A percentile compares a stretch with the other conserved stretches of the same genome.
Evolutionary conservation across 257 asterid species (phyloP).

Genomic region (Pogostemon cablin): DNA sequence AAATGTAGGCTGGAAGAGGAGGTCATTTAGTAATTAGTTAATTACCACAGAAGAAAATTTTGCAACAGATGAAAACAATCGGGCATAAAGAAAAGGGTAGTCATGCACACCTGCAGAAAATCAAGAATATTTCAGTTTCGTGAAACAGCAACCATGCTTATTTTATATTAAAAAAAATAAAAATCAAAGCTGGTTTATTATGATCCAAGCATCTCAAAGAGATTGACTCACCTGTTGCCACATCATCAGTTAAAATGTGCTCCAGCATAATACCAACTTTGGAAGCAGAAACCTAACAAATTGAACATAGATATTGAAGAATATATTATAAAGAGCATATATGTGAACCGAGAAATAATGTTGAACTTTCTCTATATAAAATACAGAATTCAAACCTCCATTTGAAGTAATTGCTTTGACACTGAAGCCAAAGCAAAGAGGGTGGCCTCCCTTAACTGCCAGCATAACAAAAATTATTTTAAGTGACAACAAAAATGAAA

Average conservation of each 20-base stretch:
- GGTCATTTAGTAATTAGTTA: conserved; percentile 20
- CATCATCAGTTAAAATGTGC: conserved; percentile 74
- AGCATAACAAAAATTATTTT: conserved; percentile 30
- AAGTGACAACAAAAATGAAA: conserved; percentile 23
- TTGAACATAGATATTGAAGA: conserved; percentile 27
- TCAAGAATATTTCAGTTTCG: conserved; percentile 30
- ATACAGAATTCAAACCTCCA: conserved; percentile 58
- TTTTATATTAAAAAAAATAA: conserved; percentile 5
- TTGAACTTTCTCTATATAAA: not conserved
- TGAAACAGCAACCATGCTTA: conserved; percentile 22
- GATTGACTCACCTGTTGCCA: conserved; percentile 67
- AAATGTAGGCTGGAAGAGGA: conserved; percentile 27
- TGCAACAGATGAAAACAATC: conserved; percentile 83
- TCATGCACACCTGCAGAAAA: conserved; percentile 66
- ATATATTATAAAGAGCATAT: conserved; percentile 17
- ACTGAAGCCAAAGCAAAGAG: conserved; percentile 85
- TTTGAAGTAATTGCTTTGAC: conserved; percentile 82
- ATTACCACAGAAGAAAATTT: conserved; percentile 82
- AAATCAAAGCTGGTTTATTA: conserved; percentile 10
- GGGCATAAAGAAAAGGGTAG: conserved; percentile 90
- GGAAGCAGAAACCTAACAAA: conserved; percentile 63
- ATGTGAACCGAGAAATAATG: conserved; percentile 28
- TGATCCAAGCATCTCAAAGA: conserved; percentile 26
- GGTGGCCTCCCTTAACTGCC: conserved; percentile 92
- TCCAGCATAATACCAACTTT: conserved; percentile 62